Conservation (phyloP, 2,329 filamentous ascomycete species). For the Dactylellina cionopaga region DNA sequence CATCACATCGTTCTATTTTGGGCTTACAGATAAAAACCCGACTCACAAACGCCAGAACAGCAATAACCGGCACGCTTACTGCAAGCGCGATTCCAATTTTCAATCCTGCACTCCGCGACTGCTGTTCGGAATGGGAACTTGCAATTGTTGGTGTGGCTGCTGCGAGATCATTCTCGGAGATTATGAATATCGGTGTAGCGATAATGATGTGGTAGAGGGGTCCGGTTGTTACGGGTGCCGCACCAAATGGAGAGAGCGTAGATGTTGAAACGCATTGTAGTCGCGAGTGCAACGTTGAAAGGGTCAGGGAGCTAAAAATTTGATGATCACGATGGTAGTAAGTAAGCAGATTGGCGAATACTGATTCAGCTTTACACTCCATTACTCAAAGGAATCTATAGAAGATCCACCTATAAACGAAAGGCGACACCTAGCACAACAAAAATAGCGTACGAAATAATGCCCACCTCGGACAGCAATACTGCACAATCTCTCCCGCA, state of each 20-base stretch:
- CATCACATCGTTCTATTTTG: not conserved
- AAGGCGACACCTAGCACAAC: not conserved
- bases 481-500: not conserved
- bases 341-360: too few species aligned
- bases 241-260: not conserved
- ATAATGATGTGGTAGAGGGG: not conserved
- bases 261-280: constrained; percentile 15
- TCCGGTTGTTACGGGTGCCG: not conserved
- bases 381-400: too few species aligned
- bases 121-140: too few species aligned
- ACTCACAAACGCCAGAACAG: constrained; percentile 1
- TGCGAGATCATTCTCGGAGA: not conserved
- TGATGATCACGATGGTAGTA: not conserved
- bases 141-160: not conserved
- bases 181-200: constrained; percentile 27
- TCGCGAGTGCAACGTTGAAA: not conserved
- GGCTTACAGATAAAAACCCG: constrained; percentile 8
- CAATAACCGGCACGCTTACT: constrained; percentile 14
- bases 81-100: constrained; percentile 22
- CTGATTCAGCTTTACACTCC: too few species aligned
- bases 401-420: not conserved
- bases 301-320: constrained; percentile 6
- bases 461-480: constrained; percentile 39
- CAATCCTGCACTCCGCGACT: not conserved
- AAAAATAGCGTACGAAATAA: not conserved